phyloP scores from a whole-genome alignment of 148 eudicot genomes.

The Diospyros lotus region DNA sequence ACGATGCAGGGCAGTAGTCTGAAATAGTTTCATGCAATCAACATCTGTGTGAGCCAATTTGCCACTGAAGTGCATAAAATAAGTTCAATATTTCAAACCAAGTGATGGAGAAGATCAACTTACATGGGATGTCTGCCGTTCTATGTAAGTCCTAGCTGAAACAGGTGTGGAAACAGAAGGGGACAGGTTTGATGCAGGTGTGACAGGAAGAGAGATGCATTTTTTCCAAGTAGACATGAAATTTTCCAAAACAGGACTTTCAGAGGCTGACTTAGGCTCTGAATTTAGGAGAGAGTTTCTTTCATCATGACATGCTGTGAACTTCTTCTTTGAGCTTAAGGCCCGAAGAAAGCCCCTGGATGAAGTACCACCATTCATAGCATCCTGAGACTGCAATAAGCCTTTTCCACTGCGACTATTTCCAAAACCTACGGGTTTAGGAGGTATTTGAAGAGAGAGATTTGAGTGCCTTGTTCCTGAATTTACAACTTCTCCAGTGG shows the following conservation, averaged over 20 bases:
- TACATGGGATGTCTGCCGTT: slow-evolving; percentile 46
- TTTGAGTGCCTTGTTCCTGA: slow-evolving; percentile 37
- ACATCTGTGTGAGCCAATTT: slow-evolving; percentile 4
- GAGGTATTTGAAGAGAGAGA: slow-evolving; percentile 77
- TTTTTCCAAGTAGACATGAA: slow-evolving; percentile 42
- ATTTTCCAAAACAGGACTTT: slow-evolving; percentile 44
- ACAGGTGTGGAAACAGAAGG: slow-evolving; percentile 62
- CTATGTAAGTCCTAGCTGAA: slow-evolving; percentile 62
- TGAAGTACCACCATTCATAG: slow-evolving; percentile 36
- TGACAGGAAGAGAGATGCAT: slow-evolving; percentile 78
- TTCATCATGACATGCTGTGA: slow-evolving; percentile 39
- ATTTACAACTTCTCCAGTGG: slow-evolving; percentile 26
- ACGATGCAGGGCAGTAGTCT: not conserved
- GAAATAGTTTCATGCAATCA: not conserved
- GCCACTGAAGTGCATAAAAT: not conserved
- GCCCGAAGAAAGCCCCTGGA: slow-evolving; percentile 61
- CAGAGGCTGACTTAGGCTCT: slow-evolving; percentile 37
- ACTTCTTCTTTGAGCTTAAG: slow-evolving; percentile 73
- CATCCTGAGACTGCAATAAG: slow-evolving; percentile 37
- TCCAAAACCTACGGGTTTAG: slow-evolving; percentile 42
- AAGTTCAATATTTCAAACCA: not conserved
- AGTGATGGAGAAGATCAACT: slow-evolving; percentile 18
- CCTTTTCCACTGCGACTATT: slow-evolving; percentile 44
- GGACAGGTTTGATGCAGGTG: slow-evolving; percentile 51
- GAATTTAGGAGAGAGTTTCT: slow-evolving; percentile 56